Base-by-base conservation (phyloP, 257 asterid species). In the Solanum okadae region DNA sequence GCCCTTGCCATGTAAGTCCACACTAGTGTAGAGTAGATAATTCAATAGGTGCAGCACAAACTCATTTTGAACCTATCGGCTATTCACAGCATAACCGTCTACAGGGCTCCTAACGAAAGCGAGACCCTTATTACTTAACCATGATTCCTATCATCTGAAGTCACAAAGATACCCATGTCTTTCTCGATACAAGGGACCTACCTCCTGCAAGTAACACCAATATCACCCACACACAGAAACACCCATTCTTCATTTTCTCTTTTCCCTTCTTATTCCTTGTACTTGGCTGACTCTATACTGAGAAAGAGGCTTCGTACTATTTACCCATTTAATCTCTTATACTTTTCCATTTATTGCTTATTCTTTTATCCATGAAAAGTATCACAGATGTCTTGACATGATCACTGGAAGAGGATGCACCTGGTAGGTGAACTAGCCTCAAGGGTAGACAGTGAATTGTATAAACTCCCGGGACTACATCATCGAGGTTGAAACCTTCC, bases 351-450 rank as follows among this genome's bases (percentile, higher is more conserved):
- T 67, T 67, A 27, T 67, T 11, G 31, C 8, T 29, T 29, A 29
- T 29, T 29, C 31, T 31, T 38, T 33, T 25, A 5, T 68, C 79
- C 87, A 65, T 8, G 77, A 34, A 22, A n/a, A 85, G 61, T 61
- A 18, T 20, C 22, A 49, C 9, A 38, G 5, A 15, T 40, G 14
- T 9, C 20, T 42, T 75, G 15, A 46, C 31, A 34, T 63, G 15
- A 63, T 85, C 25, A 88, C 63, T 42, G 71, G 67, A 89, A 42
- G 33, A 92, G 92, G 88, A 90, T 92, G 91, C 94, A 92, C 63
- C 94, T 90, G 2, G 86, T 89, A 7, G 94, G 94, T 29, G 92
- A 44, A 63, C 85, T 92, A 92, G 1, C 86, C 86, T 88, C 81
- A 92, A 1, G 1, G 92, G 93, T 20, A 92, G 86, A 37, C 92